Evolutionary conservation across 768 basidiomycete species (phyloP), one percentile per base, ranked within the genome.

Genomic region (Kwoniella botswanensis): DNA sequence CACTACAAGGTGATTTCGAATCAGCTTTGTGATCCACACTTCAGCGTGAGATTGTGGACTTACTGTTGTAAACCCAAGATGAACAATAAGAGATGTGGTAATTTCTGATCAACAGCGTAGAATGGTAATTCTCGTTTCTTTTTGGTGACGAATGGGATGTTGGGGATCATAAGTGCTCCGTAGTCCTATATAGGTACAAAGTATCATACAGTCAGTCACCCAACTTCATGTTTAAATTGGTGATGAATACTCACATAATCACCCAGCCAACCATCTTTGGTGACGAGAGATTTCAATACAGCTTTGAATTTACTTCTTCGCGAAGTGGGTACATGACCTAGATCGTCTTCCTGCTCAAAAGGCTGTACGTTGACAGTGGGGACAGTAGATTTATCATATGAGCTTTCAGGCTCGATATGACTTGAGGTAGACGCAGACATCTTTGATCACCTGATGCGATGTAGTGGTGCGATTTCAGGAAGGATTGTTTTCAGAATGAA

Each of bases 41-140:
- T 13, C 46, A 50, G 10, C 10, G 13, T 50, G 12, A 15, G 10
- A 50, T 50, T 50, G 46, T 10, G 6, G 11, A 68, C 70, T 29
- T 42, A 74, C 73, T 75, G 74, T 52, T 75, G 74, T 4, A 75
- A 60, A 62, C 74, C 74, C 29, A 75, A 63, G 53, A 75, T 75
- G 71, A 75, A 56, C 46, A 72, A 21, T 22, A 75, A 65, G 21
- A 75, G 53, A 59, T 72, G 67, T 12, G 74, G 74, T 26, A 75
- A 68, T 42, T 61, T 65, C 22, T 75, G 71, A 55, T 72, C 43
- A 46, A 75, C 74, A 26, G 63, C 74, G 50, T 75, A 75, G 71
- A 75, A 75, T 18, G 74, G 74, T 24, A 75, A 64, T 43, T 72
- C 71, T 26, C 67, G 54, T 61, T 70, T 62, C 21, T 68, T 52